Base-by-base conservation (phyloP, 495 filamentous ascomycete species). In the Astrothelium subdiscretum region DNA sequence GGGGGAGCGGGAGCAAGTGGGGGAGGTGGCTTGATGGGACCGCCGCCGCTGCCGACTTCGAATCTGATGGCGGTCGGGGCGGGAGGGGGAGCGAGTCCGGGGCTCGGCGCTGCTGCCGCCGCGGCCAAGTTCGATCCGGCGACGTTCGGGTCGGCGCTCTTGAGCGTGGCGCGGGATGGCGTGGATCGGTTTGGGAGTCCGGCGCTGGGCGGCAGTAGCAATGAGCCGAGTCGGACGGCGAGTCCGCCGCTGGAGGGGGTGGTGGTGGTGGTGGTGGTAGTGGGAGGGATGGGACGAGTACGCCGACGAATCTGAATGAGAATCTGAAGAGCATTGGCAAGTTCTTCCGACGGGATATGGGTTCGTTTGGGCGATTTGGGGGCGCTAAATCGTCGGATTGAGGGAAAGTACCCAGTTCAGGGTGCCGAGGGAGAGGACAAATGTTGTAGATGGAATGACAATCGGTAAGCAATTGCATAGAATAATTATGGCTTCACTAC, bases 321-420 rank as follows among this genome's bases (percentile, higher is more conserved):
- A 96, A 96, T 73, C 68, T 96, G 73, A 90, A 87, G 80, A 95
- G 88, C 73, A 87, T 98, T 71, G 94, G 94, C 2, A 96, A 94
- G 74, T 96, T 98, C 75, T 97, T 98, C 77, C 83, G 87, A 58
- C 75, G 92, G 60, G 94, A 98, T 77, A 82, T 92, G 32, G 88
- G 90, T 40, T 86, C 87, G 2, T 85, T 97, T 73, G 87, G 89
- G 11, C 83, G 87, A 11, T 76, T 76, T 70, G 73, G 71, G 48
- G 48, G 48, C 8, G 48, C 22, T 5, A 54, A 54, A 15, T 54
- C 24, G 5, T 12, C 12, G 48, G 48, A 54, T 29, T 54, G 48
- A 54, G 24, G 48, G 43, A 15, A 29, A 48, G 3, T 48, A n/a
- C n/a, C n/a, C n/a, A n/a, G n/a, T n/a, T n/a, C n/a, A n/a, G n/a